Base-by-base conservation (phyloP, 2,329 filamentous ascomycete species). In the Aspergillus latus region DNA sequence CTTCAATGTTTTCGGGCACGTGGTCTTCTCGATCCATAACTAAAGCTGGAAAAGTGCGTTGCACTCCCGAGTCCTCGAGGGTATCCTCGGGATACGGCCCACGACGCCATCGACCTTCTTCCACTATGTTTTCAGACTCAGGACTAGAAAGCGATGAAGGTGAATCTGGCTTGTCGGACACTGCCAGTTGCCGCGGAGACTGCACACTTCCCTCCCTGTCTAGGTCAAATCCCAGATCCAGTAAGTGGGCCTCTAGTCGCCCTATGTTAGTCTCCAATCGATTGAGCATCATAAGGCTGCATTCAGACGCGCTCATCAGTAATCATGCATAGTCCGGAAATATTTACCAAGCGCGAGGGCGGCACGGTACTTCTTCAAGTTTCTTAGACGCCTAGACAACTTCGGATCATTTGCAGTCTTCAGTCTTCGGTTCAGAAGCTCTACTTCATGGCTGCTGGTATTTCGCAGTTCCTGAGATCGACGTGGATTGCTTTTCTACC, bases 281-380 rank as follows among this genome's bases (percentile, higher is more conserved):
- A 26, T 61, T 57, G 34, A 62, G 58, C 61, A 62, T 61, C 39
- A 51, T 52, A n/a, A 56, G 59, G 30, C 57, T 61, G 50, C 39
- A 29, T 2, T 30, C 28, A 9, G 15, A 13, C 15, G 48, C 44
- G 6, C 49, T 6, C 26, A n/a, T 55, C 10, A 57, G 47, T 40
- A n/a, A 11, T 9, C 13, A 36, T 34, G 32, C 16, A n/a, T 4
- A 7, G 30, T 37, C 11, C n/a, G 9, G n/a, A n/a, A 7, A 40
- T 26, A n/a, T 34, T 9, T 2, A 29, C 8, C 26, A 13, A 39
- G 5, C 36, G 34, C 4, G 11, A 32, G 45, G 46, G 34, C 21
- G 32, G 32, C 10, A 46, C 45, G n/a, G 45, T 56, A 56, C 54
- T 56, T 56, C 28, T 56, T 56, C 16, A 52, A 29, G 30, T 39